These are phyloP conservation scores for Heimioporus sp. DNA, from an alignment of 768 basidiomycete species.

Conservation along the genomic window DNA sequence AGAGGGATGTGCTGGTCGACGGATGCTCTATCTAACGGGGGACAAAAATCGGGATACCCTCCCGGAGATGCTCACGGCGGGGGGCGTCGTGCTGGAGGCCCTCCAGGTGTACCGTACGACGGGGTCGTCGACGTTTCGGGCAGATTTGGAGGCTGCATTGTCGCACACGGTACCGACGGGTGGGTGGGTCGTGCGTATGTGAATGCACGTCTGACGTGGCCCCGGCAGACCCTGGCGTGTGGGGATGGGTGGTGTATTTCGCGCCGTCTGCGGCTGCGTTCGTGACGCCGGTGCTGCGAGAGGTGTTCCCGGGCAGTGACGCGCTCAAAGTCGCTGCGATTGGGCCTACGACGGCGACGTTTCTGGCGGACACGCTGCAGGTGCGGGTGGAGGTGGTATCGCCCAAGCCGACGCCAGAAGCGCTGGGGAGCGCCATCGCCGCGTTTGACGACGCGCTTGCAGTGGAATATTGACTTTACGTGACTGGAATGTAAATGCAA, in stretches of 20 bases:
- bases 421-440: slow-evolving; percentile 36
- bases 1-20: slow-evolving; percentile 27
- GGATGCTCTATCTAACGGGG: slow-evolving; percentile 74
- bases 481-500: too few relatives aligned
- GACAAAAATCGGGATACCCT: slow-evolving; percentile 84
- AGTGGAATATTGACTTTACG: too few relatives aligned
- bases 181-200: slow-evolving; percentile 7
- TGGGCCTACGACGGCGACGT: slow-evolving; percentile 62
- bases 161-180: slow-evolving; percentile 16
- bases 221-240: slow-evolving; percentile 17
- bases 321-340: slow-evolving; percentile 54
- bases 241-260: slow-evolving; percentile 73
- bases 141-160: slow-evolving; percentile 39
- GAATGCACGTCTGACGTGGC: background rate
- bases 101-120: slow-evolving; percentile 73
- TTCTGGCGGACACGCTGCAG: slow-evolving; percentile 43
- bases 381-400: slow-evolving; percentile 56
- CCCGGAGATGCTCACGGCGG: slow-evolving; percentile 44
- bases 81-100: slow-evolving; percentile 42
- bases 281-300: slow-evolving; percentile 48
- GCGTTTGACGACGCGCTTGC: slow-evolving; percentile 13
- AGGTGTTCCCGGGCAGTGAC: slow-evolving; percentile 34
- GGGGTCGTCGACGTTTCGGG: slow-evolving; percentile 50
- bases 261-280: slow-evolving; percentile 70
- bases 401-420: slow-evolving; percentile 53